Evolutionary conservation across 257 asterid species (phyloP), one percentile per base, ranked within the genome.

Genomic region (Primulina tabacum): DNA sequence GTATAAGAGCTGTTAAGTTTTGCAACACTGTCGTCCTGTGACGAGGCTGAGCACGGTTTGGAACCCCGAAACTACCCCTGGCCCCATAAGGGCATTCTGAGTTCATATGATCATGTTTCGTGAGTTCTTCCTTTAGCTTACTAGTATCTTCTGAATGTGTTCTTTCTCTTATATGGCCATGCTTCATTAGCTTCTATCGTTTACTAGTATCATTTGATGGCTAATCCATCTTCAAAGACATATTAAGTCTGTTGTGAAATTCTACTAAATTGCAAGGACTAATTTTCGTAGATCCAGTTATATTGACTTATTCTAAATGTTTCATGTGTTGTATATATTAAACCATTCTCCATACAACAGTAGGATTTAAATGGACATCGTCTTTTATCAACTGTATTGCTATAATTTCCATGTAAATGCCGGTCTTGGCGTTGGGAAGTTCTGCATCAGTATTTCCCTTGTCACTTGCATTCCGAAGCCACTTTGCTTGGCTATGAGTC

Each of bases 21-120:
- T 77, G 85, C 90, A 65, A 84, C 92, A 72, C 52, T 83, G n/a
- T 80, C 92, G 68, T 75, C 92, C 72, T 87, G 90, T 60, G 96
- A 86, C 77, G 92, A 89, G 82, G 96, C 92, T 52, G 96, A 89
- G 75, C 92, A 89, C 79, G 96, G 96, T 38, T 76, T 89, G 79
- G 96, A 80, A 38, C 75, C 55, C 70, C 73, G 92, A 21, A 73
- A 29, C 78, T 84, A 88, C 76, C 95, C 92, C 20, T 88, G 95
- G 95, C 95, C 95, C 64, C 92, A 88, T 71, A 21, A 76, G 63
- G 92, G 95, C 80, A 84, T 88, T 57, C 86, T 88, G 62, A 86
- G 88, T 75, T 86, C 95, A 59, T 88, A 88, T 68, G 92, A 88
- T 78, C 95, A 88, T 75, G 82, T 90, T 64, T 86, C 92, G 95